Conservation (phyloP, 139 green algal genomes). For the Chlamydomonas incerta region DNA sequence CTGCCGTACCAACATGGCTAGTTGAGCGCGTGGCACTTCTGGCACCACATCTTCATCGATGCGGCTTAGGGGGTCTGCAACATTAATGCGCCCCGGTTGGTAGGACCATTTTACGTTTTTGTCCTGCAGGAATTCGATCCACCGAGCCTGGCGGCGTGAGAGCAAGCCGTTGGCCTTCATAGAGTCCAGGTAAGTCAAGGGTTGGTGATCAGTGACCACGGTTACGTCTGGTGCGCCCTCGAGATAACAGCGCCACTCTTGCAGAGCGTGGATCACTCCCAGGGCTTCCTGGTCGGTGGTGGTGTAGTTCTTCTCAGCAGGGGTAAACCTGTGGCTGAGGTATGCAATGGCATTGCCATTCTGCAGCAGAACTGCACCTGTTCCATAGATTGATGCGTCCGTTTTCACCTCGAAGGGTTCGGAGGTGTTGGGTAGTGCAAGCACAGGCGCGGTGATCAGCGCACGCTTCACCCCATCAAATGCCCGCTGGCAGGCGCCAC, state of each 20-base stretch:
- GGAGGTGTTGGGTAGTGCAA: conserved; percentile 21
- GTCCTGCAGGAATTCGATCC: conserved; percentile 52
- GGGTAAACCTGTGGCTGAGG: conserved; percentile 37
- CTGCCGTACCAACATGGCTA: too few relatives aligned
- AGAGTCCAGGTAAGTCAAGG: conserved; percentile 1
- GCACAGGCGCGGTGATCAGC: conserved; percentile 39
- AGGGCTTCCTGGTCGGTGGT: conserved; percentile 64
- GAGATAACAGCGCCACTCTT: conserved; percentile 60
- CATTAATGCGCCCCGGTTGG: conserved; percentile 43
- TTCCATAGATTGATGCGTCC: conserved; percentile 47
- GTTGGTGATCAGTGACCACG: conserved; percentile 56
- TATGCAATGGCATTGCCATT: conserved; percentile 59
- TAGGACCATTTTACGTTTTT: conserved; percentile 50
- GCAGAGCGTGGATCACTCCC: conserved; percentile 46
- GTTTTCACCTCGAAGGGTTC: conserved; percentile 48
- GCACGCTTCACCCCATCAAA: conserved; percentile 43
- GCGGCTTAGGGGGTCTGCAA: conserved; percentile 46
- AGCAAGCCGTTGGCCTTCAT: neutral
- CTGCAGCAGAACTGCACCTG: conserved; percentile 58
- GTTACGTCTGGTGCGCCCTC: conserved; percentile 12
- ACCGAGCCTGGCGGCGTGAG: conserved; percentile 46
- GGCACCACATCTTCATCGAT: too few relatives aligned
- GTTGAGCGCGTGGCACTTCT: too few relatives aligned
- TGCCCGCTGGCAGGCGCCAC: too few relatives aligned
- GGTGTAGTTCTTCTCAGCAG: conserved; percentile 60